A percentile compares a stretch with the other conserved stretches of the same genome.
phyloP scores from a whole-genome alignment of 2,329 filamentous ascomycete species.

The Claviceps sp. region DNA sequence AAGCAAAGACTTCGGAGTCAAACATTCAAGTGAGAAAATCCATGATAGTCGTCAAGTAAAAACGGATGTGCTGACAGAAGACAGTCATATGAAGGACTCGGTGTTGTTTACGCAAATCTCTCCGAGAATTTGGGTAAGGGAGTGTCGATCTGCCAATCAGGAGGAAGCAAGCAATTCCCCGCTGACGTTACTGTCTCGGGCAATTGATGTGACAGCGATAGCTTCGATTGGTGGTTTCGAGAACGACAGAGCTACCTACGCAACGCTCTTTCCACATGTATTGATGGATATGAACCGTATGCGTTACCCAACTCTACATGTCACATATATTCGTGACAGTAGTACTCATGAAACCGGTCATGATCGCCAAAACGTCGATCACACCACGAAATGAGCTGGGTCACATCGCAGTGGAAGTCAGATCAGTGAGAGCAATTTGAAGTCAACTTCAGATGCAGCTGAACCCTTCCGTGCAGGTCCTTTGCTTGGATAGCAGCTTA shows the following conservation, averaged over 20 bases:
- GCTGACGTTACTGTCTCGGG: background rate
- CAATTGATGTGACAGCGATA: background rate
- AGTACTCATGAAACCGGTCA: too few relatives aligned
- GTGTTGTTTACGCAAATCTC: constrained; percentile 22
- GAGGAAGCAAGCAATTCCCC: background rate
- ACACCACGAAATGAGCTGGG: background rate
- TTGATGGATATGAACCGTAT: background rate
- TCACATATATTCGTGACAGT: too few relatives aligned
- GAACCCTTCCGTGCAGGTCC: constrained; percentile 9
- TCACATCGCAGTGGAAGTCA: constrained; percentile 1
- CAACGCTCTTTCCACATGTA: background rate
- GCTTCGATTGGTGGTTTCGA: background rate
- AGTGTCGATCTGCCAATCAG: background rate
- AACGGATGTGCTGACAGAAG: too few relatives aligned
- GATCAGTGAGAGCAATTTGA: constrained; percentile 10
- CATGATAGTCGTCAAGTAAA: too few relatives aligned
- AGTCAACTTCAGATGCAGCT: constrained; percentile 7
- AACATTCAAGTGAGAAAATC: background rate
- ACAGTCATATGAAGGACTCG: too few relatives aligned
- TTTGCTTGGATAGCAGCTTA: constrained; percentile 8
- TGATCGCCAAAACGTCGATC: background rate
- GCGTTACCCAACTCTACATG: background rate
- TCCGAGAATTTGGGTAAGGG: constrained; percentile 21
- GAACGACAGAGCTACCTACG: background rate
- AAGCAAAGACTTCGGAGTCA: constrained; percentile 10